Conservation (phyloP, 225 moss, liverwort and hornwort genomes). For the Pseudisothecium myosuroides region DNA sequence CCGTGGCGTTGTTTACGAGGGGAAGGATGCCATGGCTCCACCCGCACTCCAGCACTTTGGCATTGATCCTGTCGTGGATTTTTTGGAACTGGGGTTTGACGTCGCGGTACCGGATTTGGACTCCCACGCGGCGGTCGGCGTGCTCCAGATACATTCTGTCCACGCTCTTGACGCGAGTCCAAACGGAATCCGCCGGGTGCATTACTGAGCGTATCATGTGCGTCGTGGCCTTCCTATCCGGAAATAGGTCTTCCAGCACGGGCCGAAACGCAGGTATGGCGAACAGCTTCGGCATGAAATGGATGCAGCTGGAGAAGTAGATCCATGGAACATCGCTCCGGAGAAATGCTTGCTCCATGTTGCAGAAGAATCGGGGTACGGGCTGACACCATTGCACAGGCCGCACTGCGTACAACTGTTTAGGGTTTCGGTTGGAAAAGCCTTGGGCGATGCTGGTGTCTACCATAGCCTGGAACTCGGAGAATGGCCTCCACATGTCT, state of each 20-base stretch:
- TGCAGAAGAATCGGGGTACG: conserved; percentile 47
- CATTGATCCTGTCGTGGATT: conserved; percentile 26
- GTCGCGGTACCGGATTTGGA: conserved; percentile 57
- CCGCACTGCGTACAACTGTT: conserved; percentile 1
- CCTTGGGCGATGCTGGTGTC: neutral
- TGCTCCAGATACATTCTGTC: conserved; percentile 29
- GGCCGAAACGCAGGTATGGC: conserved; percentile 58
- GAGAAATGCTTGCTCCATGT: conserved; percentile 50
- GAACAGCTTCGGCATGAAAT: conserved; percentile 65
- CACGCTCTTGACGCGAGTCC: conserved; percentile 36
- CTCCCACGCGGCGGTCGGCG: conserved; percentile 44
- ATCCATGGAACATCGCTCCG: conserved; percentile 47
- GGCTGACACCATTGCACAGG: conserved; percentile 45
- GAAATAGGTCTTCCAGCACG: conserved; percentile 54
- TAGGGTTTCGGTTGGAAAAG: neutral
- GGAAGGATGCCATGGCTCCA: conserved; percentile 30
- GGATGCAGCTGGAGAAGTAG: conserved; percentile 54
- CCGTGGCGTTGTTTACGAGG: neutral
- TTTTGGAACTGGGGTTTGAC: neutral
- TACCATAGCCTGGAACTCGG: neutral
- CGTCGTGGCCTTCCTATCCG: conserved; percentile 42
- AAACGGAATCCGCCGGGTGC: conserved; percentile 34
- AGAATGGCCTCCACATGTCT: conserved; percentile 19
- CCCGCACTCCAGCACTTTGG: conserved; percentile 34
- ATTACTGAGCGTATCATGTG: conserved; percentile 50